These are phyloP conservation scores for Bisporella sp. DNA, from an alignment of 2,329 filamentous ascomycete genomes.

Conservation along the genomic window DNA sequence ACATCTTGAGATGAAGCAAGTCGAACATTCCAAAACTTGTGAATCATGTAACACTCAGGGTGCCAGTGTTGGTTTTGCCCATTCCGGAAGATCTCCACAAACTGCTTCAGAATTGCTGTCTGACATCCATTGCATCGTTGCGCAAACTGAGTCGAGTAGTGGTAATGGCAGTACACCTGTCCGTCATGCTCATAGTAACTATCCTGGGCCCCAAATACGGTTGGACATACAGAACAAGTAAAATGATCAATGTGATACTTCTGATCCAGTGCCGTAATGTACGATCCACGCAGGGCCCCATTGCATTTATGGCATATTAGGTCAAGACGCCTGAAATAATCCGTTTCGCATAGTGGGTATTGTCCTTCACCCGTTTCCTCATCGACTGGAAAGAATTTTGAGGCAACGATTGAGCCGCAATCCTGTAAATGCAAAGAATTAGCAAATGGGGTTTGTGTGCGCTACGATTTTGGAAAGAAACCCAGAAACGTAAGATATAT, in stretches of 20 bases:
- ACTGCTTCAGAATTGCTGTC: constrained; percentile 95
- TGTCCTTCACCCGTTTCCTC: constrained; percentile 79
- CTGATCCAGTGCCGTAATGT: constrained; percentile 93
- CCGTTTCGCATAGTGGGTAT: constrained; percentile 94
- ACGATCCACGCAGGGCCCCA: constrained; percentile 87
- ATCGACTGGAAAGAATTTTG: constrained; percentile 97
- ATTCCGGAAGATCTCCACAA: constrained; percentile 97
- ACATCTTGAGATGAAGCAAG: constrained; percentile 42
- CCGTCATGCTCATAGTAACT: constrained; percentile 98
- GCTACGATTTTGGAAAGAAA: background rate
- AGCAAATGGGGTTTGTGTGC: constrained; percentile 7
- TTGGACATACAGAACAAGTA: constrained; percentile 93
- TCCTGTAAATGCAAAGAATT: constrained; percentile 52
- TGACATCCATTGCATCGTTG: constrained; percentile 95
- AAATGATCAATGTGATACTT: constrained; percentile 99
- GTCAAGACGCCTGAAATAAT: constrained; percentile 91
- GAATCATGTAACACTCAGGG: constrained; percentile 99
- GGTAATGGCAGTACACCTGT: constrained; percentile 95
- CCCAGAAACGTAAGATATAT: too few relatives aligned
- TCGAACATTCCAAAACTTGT: constrained; percentile 99
- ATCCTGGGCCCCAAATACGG: constrained; percentile 96
- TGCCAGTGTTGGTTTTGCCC: constrained; percentile 99
- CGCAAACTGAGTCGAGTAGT: constrained; percentile 96
- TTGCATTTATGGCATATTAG: constrained; percentile 89
- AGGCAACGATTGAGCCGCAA: constrained; percentile 93